phyloP scores from a whole-genome alignment of 768 basidiomycete genomes.

The Lactarius quietus region DNA sequence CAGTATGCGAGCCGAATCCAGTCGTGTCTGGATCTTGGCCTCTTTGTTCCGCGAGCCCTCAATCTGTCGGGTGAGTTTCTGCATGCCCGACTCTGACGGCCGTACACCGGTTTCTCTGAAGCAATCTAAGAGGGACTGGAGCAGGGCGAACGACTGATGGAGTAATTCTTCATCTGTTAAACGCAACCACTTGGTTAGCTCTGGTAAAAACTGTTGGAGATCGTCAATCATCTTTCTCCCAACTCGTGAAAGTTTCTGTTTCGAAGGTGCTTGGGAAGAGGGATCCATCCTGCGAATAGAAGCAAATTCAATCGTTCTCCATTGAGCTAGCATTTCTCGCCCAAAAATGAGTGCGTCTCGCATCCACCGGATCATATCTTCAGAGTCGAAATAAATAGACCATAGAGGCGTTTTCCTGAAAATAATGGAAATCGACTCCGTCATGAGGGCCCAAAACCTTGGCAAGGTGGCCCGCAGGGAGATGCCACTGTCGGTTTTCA shows the following conservation, averaged over 20 bases:
- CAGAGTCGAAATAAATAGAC: constrained; percentile 74
- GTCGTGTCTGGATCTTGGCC: constrained; percentile 46
- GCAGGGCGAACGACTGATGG: constrained; percentile 80
- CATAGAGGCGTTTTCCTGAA: constrained; percentile 82
- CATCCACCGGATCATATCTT: constrained; percentile 96
- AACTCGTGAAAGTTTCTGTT: constrained; percentile 48
- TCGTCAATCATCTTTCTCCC: constrained; percentile 74
- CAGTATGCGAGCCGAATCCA: constrained; percentile 55
- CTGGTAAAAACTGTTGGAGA: constrained; percentile 73
- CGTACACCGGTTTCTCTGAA: constrained; percentile 60
- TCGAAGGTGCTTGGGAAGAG: constrained; percentile 30
- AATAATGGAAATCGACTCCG: constrained; percentile 72
- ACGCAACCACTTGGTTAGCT: constrained; percentile 83
- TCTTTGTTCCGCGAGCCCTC: constrained; percentile 54
- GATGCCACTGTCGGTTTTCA: constrained; percentile 41
- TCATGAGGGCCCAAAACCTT: constrained; percentile 81
- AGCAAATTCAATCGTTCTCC: constrained; percentile 74
- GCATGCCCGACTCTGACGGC: constrained; percentile 54
- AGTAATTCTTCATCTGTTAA: constrained; percentile 90
- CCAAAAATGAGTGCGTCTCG: constrained; percentile 95
- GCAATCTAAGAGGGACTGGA: constrained; percentile 73
- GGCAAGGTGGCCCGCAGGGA: constrained; percentile 55
- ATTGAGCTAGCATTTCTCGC: constrained; percentile 76
- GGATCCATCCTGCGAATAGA: constrained; percentile 38
- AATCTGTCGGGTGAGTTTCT: constrained; percentile 64